Percentiles rank a stretch among this genome's conserved stretches.
Evolutionary conservation across 129 eudicot species (phyloP).

Genomic region (Ambrosia artemisiifolia): DNA sequence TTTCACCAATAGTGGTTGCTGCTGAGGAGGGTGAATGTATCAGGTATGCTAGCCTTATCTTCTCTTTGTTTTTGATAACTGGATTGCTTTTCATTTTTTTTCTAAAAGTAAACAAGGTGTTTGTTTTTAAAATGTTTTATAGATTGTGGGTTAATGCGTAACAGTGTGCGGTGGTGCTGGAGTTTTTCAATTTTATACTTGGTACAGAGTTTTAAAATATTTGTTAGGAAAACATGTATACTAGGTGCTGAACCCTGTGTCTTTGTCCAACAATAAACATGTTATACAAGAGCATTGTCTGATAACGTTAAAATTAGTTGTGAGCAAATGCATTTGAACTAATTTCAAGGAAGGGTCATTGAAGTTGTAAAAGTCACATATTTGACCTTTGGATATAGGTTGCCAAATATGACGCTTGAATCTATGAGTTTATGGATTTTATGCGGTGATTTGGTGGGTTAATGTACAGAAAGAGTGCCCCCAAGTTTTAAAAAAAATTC

Average conservation of each 20-base stretch:
- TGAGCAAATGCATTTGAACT: background rate
- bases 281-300: background rate
- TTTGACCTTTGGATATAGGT: background rate
- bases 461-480: background rate
- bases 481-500: background rate
- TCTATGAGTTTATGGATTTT: background rate
- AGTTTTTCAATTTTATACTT: background rate
- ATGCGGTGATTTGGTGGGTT: background rate
- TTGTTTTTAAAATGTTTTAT: background rate
- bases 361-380: background rate
- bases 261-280: background rate
- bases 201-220: background rate
- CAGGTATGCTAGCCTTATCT: constrained; percentile 48
- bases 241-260: background rate
- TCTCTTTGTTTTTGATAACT: background rate
- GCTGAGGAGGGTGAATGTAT: constrained; percentile 88
- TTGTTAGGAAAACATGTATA: constrained; percentile 3
- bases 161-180: background rate
- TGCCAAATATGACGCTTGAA: background rate
- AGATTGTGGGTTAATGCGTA: background rate
- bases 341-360: background rate
- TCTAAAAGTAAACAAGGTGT: background rate
- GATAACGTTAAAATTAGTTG: background rate
- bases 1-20: constrained; percentile 85
- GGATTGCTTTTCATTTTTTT: constrained; percentile 8